Evolutionary conservation across 768 basidiomycete species (phyloP).

Genomic region (Collybia nuda): DNA sequence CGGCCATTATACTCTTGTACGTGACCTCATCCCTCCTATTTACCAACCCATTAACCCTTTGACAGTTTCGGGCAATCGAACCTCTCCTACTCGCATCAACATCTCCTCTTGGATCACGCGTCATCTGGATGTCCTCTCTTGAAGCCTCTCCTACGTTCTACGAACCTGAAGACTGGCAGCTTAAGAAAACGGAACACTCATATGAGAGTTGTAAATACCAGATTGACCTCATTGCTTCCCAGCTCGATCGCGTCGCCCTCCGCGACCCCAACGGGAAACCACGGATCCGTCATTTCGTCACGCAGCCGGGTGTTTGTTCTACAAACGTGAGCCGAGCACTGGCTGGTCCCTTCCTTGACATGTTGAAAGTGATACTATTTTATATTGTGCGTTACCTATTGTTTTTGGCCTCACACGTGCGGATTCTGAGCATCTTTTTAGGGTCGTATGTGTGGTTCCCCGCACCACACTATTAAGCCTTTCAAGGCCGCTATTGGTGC

Average conservation of each 20-base stretch:
- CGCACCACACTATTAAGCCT: slow-evolving; percentile 58
- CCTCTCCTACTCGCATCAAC: slow-evolving; percentile 47
- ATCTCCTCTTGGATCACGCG: slow-evolving; percentile 46
- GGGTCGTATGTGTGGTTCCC: slow-evolving; percentile 71
- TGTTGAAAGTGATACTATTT: slow-evolving; percentile 53
- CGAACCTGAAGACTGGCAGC: slow-evolving; percentile 71
- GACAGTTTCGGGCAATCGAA: slow-evolving; percentile 64
- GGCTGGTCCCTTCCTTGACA: slow-evolving; percentile 41
- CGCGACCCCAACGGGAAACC: slow-evolving; percentile 14
- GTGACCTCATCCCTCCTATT: slow-evolving; percentile 21
- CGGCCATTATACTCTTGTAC: slow-evolving; percentile 74
- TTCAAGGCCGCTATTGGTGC: slow-evolving; percentile 68
- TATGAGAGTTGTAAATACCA: slow-evolving; percentile 80
- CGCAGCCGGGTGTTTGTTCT: slow-evolving; percentile 68
- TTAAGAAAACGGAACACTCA: slow-evolving; percentile 54
- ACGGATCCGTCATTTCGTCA: slow-evolving; percentile 53
- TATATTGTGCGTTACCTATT: slow-evolving; percentile 52
- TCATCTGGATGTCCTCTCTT: slow-evolving; percentile 80
- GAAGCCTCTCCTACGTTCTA: slow-evolving; percentile 57
- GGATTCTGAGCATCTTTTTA: slow-evolving; percentile 24
- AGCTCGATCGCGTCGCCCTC: slow-evolving; percentile 48
- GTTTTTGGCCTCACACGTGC: background rate
- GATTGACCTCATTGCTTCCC: slow-evolving; percentile 62
- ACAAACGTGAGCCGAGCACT: slow-evolving; percentile 59
- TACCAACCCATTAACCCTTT: slow-evolving; percentile 4